phyloP scores from a whole-genome alignment of 352 stramenopile species.

The Phytopythium helicoides region DNA sequence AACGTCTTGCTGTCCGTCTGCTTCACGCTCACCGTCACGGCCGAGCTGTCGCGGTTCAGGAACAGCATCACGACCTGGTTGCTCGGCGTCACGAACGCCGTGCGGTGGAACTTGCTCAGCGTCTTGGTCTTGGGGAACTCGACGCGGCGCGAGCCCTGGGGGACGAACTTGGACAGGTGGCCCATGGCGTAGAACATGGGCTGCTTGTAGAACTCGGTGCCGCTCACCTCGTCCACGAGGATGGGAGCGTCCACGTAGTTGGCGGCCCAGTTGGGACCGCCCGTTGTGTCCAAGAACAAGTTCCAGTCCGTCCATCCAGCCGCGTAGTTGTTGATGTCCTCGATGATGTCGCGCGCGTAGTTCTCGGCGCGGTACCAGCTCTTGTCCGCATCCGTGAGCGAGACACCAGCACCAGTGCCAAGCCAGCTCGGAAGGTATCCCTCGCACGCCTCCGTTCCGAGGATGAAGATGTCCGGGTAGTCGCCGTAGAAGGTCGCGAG shows the following conservation, averaged over 20 bases:
- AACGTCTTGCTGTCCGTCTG: conserved; percentile 10
- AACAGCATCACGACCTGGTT: conserved; percentile 43
- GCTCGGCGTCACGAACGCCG: conserved; percentile 47
- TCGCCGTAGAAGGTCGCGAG: conserved; percentile 50
- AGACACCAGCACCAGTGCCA: conserved; percentile 39
- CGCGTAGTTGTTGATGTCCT: conserved; percentile 71
- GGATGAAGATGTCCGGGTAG: conserved; percentile 72
- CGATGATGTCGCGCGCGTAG: conserved; percentile 79
- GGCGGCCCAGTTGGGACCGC: conserved; percentile 71
- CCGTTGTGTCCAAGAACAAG: conserved; percentile 48
- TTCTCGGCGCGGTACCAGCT: conserved; percentile 68
- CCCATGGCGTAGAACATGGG: conserved; percentile 64
- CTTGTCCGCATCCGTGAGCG: conserved; percentile 37
- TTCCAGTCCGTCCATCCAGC: conserved; percentile 86
- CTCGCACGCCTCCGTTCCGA: conserved; percentile 79
- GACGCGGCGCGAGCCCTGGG: conserved; percentile 43
- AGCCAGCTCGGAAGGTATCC: conserved; percentile 50
- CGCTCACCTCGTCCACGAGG: conserved; percentile 35
- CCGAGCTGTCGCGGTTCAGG: conserved; percentile 33
- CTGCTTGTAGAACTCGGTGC: conserved; percentile 54
- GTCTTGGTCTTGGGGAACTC: conserved; percentile 30
- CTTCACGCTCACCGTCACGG: conserved; percentile 18
- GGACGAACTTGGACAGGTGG: conserved; percentile 58
- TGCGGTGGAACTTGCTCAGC: conserved; percentile 31
- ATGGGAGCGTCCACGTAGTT: conserved; percentile 69